Base-by-base conservation (phyloP, 1,284 basidiomycete genomes). In the Phellopilus nigrolimitatus region DNA sequence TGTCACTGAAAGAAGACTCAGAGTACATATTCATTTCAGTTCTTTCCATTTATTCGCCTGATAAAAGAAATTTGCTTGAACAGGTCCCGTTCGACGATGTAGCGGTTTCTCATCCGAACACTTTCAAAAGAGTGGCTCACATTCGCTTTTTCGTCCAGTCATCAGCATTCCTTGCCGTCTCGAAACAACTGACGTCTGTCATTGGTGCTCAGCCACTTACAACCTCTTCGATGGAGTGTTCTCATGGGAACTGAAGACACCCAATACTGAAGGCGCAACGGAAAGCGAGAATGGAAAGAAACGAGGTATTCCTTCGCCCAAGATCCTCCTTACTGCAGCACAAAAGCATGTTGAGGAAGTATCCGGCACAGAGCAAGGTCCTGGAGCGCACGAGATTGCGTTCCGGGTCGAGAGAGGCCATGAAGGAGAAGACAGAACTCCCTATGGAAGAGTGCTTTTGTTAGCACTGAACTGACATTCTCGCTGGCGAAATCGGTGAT, bases 1-100 rank as follows among this genome's bases (percentile, higher is more conserved):
- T 61, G 64, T 84, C 2, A 86, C 84, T 4, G 75, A 80, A 2
- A 66, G 84, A 43, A 58, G 63, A 2, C 71, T 74, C 64, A 67
- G 84, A 63, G 84, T 84, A 55, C 13, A 77, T 68, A 9, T 21
- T 21, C 3, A 31, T 33, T 17, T 46, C 8, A 7, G 7, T 3
- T 8, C 13, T 6, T 42, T 15, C 22, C 22, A n/a, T 40, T 33
- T 33, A 12, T 33, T 38, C 33, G 9, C 21, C 12, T 34, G 8
- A 10, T 1, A 25, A 34, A 21, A 30, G 13, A n/a, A 13, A 6
- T 27, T 34, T 34, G 12, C 24, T 17, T 49, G 28, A 30, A 19
- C 51, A 80, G 78, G 78, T 81, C 2, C 79, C 77, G 3, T 56
- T 64, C 4, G 66, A 72, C 15, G 72, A 74, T 10, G 63, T 64